phyloP scores from a whole-genome alignment of 306 rosid genomes.

The Castanea mollissima region DNA sequence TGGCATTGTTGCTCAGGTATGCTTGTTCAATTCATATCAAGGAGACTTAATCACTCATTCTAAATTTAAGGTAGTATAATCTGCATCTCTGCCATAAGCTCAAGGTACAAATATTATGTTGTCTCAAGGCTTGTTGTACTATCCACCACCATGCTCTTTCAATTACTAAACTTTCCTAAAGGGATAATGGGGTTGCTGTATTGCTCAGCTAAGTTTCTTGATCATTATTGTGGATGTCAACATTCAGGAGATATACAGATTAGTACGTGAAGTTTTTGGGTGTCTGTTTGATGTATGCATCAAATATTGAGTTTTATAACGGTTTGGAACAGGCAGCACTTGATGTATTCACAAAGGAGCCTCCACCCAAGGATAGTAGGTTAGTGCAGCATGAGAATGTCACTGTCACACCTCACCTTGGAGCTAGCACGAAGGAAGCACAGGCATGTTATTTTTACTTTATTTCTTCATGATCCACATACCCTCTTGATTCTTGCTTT shows the following conservation, averaged over 20 bases:
- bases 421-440: constrained; percentile 98
- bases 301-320: constrained; percentile 2
- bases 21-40: background rate
- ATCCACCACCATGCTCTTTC: background rate
- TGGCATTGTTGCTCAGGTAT: constrained; percentile 89
- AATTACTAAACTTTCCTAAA: background rate
- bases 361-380: constrained; percentile 76
- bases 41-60: background rate
- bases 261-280: background rate
- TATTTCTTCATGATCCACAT: background rate
- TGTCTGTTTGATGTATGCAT: background rate
- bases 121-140: background rate
- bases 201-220: background rate
- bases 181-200: background rate
- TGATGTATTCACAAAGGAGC: constrained; percentile 86
- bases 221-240: background rate
- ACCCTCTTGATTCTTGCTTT: background rate
- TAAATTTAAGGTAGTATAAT: background rate
- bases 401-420: constrained; percentile 86
- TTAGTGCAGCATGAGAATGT: constrained; percentile 80
- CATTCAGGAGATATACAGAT: background rate
- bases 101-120: background rate
- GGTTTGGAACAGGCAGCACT: constrained; percentile 70
- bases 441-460: constrained; percentile 45
- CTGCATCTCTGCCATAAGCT: background rate